Percentiles rank a stretch among this genome's conserved stretches.
phyloP scores from a whole-genome alignment of 2,329 filamentous ascomycete species.

The Helotiales sp. region DNA sequence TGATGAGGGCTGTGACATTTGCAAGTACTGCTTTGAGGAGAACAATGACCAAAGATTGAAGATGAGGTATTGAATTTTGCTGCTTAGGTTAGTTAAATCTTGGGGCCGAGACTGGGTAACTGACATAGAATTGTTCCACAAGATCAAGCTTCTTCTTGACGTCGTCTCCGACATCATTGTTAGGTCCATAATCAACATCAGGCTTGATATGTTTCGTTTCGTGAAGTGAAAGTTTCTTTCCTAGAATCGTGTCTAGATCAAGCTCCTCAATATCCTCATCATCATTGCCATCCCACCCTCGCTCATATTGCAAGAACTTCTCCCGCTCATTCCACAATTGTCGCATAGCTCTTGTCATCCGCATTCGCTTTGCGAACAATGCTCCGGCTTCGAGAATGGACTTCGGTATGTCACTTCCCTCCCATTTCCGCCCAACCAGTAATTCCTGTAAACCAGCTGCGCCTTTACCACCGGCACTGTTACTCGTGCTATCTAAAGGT shows the following conservation, averaged over 20 bases:
- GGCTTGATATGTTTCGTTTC: slow-evolving; percentile 47
- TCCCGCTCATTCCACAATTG: slow-evolving; percentile 96
- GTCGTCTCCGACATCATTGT: slow-evolving; percentile 54
- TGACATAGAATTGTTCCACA: slow-evolving; percentile 85
- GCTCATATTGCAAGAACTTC: slow-evolving; percentile 86
- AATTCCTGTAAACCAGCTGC: slow-evolving; percentile 78
- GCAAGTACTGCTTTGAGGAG: slow-evolving; percentile 85
- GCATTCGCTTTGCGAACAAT: slow-evolving; percentile 85
- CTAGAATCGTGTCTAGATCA: slow-evolving; percentile 49
- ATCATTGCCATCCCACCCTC: slow-evolving; percentile 73
- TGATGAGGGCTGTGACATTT: slow-evolving; percentile 87
- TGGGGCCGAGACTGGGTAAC: slow-evolving; percentile 44
- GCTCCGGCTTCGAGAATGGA: slow-evolving; percentile 95
- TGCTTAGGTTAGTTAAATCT: slow-evolving; percentile 49
- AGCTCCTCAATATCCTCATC: slow-evolving; percentile 49
- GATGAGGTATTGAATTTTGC: slow-evolving; percentile 77
- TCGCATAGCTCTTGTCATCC: slow-evolving; percentile 88
- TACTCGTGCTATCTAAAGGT: slow-evolving; percentile 85
- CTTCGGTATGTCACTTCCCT: slow-evolving; percentile 90
- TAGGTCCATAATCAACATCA: slow-evolving; percentile 57
- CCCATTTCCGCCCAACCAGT: slow-evolving; percentile 84
- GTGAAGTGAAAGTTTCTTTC: slow-evolving; percentile 49
- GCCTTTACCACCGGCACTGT: slow-evolving; percentile 88
- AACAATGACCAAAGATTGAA: slow-evolving; percentile 93
- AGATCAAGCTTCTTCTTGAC: slow-evolving; percentile 69